Percentiles rank a stretch among this genome's conserved stretches.
Conservation (phyloP, 148 eudicot species). For the Rhododendron henanense region DNA sequence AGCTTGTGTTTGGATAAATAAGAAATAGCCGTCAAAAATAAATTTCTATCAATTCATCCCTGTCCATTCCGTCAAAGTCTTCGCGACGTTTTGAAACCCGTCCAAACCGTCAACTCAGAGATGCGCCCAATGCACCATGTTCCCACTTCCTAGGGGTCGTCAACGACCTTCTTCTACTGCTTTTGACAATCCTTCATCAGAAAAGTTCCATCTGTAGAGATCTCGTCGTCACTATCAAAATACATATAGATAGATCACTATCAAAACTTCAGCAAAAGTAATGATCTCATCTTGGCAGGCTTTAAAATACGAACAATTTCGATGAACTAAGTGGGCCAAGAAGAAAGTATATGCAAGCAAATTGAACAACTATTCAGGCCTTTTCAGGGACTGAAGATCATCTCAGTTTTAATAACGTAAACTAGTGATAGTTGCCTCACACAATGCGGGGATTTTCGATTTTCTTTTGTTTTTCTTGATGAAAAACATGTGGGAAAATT, state of each 20-base stretch:
- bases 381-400: not conserved
- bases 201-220: too few species aligned
- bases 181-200: too few species aligned
- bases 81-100: not conserved
- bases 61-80: not conserved
- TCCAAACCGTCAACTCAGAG: not conserved
- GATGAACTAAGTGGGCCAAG: too few species aligned
- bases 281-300: too few species aligned
- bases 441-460: not conserved
- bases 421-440: not conserved
- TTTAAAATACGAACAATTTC: too few species aligned
- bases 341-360: too few species aligned
- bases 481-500: not conserved
- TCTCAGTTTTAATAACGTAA: not conserved
- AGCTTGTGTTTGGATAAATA: not conserved
- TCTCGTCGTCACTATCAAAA: too few species aligned
- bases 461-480: too few species aligned
- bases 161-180: not conserved
- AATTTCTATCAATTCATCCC: not conserved
- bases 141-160: not conserved
- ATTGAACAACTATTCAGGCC: too few species aligned
- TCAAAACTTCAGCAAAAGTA: too few species aligned
- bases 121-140: not conserved
- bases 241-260: too few species aligned
- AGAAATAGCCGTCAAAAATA: not conserved